Evolutionary conservation across 2,329 filamentous ascomycete genomes (phyloP).

Genomic region (Fusarium pseudoanthophilum): DNA sequence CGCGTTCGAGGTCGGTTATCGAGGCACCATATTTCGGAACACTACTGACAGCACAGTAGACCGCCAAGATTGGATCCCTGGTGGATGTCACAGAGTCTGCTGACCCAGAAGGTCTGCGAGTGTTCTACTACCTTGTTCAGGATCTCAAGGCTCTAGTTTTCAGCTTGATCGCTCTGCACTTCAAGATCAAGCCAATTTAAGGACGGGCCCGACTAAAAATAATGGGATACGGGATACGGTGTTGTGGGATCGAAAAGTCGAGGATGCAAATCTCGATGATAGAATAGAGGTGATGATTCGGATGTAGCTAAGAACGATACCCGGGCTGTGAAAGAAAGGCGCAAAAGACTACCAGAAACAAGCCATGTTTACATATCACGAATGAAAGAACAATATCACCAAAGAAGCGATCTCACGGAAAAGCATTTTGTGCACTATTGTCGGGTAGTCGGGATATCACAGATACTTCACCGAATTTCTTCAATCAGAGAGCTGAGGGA

Average conservation of each 20-base stretch:
- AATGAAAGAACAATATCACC: slow-evolving; percentile 1
- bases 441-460: not conserved
- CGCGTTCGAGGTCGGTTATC: slow-evolving; percentile 83
- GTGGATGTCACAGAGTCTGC: slow-evolving; percentile 97
- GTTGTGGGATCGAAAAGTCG: not conserved
- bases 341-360: slow-evolving; percentile 7
- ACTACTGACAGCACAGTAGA: slow-evolving; percentile 63
- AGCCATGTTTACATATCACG: slow-evolving; percentile 1
- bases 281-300: slow-evolving; percentile 1
- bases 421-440: not conserved
- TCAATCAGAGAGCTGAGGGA: not conserved
- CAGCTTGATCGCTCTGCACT: slow-evolving; percentile 94
- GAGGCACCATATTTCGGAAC: not conserved
- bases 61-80: slow-evolving; percentile 96
- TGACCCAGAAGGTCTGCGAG: slow-evolving; percentile 93
- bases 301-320: slow-evolving; percentile 29
- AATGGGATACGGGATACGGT: slow-evolving; percentile 2
- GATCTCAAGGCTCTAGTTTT: slow-evolving; percentile 97
- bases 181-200: slow-evolving; percentile 89
- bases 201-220: not conserved
- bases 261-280: not conserved
- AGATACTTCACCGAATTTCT: not conserved
- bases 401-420: not conserved
- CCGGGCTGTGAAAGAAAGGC: slow-evolving; percentile 24
- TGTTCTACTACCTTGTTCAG: slow-evolving; percentile 99